phyloP scores from a whole-genome alignment of 768 basidiomycete species.

The Termitomyces sp. region DNA sequence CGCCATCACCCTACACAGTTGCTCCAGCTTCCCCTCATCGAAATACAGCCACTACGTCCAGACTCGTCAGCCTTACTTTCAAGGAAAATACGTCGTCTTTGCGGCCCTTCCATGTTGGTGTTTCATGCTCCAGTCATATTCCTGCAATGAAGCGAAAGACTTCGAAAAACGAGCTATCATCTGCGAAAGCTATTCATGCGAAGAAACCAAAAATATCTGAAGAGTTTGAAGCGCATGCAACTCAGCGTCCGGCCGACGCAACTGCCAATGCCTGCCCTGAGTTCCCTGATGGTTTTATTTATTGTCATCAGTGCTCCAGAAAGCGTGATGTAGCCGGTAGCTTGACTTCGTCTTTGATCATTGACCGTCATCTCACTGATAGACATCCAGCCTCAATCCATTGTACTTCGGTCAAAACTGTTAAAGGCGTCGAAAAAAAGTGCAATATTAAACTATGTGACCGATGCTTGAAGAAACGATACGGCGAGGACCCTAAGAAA shows the following conservation, averaged over 20 bases:
- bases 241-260: conserved; percentile 3
- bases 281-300: conserved; percentile 39
- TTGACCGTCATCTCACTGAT: conserved; percentile 1
- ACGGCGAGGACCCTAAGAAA: conserved; percentile 45
- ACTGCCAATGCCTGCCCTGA: conserved; percentile 22
- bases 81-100: conserved; percentile 43
- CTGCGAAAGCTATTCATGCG: conserved; percentile 15
- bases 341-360: conserved; percentile 14
- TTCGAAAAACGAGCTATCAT: conserved; percentile 26
- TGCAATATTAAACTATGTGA: conserved; percentile 62
- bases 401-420: conserved; percentile 24
- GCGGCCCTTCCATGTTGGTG: conserved; percentile 19
- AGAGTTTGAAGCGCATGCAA: conserved; percentile 11
- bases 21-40: conserved; percentile 9
- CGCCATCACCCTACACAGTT: conserved; percentile 38
- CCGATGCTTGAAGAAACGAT: conserved; percentile 63
- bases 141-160: conserved; percentile 45
- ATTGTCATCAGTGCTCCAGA: conserved; percentile 71
- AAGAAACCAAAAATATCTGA: conserved; percentile 28
- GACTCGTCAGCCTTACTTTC: conserved; percentile 19
- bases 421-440: conserved; percentile 26
- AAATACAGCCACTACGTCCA: not conserved
- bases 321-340: conserved; percentile 51
- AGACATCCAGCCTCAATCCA: conserved; percentile 20
- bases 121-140: conserved; percentile 18